Conservation (phyloP, 192 early-diverging fungal genomes). For the Umbelopsis vinacea region DNA sequence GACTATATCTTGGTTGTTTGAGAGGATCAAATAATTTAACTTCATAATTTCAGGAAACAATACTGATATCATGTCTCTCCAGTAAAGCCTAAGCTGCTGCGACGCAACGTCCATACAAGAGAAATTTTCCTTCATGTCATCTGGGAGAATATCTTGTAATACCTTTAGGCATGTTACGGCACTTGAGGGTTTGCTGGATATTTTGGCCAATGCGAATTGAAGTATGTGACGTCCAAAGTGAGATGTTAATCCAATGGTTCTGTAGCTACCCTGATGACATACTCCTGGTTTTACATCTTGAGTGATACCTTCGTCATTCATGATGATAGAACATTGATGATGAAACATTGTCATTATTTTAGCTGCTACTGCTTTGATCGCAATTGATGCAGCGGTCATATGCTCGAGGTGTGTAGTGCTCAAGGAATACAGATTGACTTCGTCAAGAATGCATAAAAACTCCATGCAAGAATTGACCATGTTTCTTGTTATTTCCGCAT, state of each 20-base stretch:
- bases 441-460: no score
- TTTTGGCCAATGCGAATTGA: neutral
- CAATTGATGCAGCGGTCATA: no score
- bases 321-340: neutral
- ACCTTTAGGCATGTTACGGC: neutral
- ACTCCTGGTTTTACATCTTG: no score
- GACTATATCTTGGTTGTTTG: neutral
- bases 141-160: neutral
- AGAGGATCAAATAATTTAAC: neutral
- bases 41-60: neutral
- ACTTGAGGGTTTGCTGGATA: neutral
- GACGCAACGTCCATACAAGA: neutral
- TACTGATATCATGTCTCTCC: neutral
- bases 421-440: no score
- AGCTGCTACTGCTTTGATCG: neutral
- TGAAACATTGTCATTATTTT: neutral
- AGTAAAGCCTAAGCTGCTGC: neutral
- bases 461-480: no score
- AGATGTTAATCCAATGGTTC: neutral
- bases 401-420: no score
- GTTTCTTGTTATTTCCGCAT: no score
- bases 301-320: neutral
- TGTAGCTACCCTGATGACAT: neutral
- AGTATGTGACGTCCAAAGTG: neutral
- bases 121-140: neutral